Evolutionary conservation across 2,329 filamentous ascomycete species (phyloP), one percentile per base, ranked within the genome.

Genomic region (Metarhizium robertsii): DNA sequence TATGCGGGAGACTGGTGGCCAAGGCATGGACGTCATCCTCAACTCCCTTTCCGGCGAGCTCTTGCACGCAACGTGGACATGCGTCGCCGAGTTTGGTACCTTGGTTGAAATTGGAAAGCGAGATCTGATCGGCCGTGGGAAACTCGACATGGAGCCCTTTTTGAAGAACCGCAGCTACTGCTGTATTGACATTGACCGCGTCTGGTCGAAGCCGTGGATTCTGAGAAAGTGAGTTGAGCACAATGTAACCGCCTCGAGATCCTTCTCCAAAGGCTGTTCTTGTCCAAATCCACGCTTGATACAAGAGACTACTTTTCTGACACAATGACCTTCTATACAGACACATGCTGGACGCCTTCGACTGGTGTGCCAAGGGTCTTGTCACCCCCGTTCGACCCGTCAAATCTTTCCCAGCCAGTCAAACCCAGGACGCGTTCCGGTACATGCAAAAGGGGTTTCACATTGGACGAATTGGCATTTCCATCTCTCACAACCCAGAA

Each of bases 101-200:
- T 69, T 77, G 59, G 55, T 76, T 0, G 74, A 77, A 50, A 69
- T 76, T 25, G 72, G 72, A 4, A 71, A 71, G 56, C 62, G 67
- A 3, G 73, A 76, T 50, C 62, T 74, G 5, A 59, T 67, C 8
- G 67, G 68, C 1, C 69, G 70, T n/a, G 70, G 66, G 2, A 62
- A 65, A 3, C 65, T 79, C 1, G 69, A 71, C 2, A 74, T 79
- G 72, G 55, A 59, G 29, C 66, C 67, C 0, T 78, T 79, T 38
- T 62, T 66, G 0, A 57, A 58, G 0, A 69, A 66, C 2, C 65
- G 67, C 0, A 62, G 61, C 1, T 71, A 68, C 36, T 47, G 53
- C 4, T 58, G 59, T 14, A 48, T 60, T 3, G 58, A 60, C 32
- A 47, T 55, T 47, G 54, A 32, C 50, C 11, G 10, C 11, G 59